Evolutionary conservation across 306 rosid species (phyloP).

Genomic region (Pyrus betulifolia): DNA sequence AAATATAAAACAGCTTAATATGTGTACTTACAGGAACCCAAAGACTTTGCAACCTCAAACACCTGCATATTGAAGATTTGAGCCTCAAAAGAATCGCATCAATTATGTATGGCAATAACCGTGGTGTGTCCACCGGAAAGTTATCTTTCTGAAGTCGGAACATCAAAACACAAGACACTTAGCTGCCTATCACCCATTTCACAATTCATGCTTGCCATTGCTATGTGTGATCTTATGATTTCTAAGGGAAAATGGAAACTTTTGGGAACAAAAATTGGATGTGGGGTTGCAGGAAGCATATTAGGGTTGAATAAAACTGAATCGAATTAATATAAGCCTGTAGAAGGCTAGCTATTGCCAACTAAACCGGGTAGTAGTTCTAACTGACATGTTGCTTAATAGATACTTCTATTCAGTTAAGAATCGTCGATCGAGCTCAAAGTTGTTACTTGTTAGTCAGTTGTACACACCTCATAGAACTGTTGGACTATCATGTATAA

Average conservation of each 20-base stretch:
- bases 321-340: background rate
- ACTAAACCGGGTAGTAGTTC: background rate
- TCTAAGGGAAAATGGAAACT: background rate
- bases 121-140: constrained; percentile 64
- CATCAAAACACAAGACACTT: constrained; percentile 44
- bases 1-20: background rate
- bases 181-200: constrained; percentile 14
- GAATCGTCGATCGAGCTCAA: background rate
- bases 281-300: background rate
- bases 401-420: background rate
- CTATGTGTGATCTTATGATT: background rate
- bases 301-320: background rate
- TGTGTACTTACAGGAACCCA: constrained; percentile 23
- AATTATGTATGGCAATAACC: background rate
- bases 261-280: background rate
- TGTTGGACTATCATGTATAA: background rate
- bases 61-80: constrained; percentile 35
- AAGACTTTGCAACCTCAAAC: constrained; percentile 73
- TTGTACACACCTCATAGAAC: background rate
- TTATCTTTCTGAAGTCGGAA: constrained; percentile 80
- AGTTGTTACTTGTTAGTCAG: background rate
- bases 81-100: background rate
- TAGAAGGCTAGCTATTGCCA: background rate
- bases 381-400: background rate
- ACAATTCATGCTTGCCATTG: background rate